Evolutionary conservation across 2,329 filamentous ascomycete genomes (phyloP).

Genomic region (Uncinocarpus reesii): DNA sequence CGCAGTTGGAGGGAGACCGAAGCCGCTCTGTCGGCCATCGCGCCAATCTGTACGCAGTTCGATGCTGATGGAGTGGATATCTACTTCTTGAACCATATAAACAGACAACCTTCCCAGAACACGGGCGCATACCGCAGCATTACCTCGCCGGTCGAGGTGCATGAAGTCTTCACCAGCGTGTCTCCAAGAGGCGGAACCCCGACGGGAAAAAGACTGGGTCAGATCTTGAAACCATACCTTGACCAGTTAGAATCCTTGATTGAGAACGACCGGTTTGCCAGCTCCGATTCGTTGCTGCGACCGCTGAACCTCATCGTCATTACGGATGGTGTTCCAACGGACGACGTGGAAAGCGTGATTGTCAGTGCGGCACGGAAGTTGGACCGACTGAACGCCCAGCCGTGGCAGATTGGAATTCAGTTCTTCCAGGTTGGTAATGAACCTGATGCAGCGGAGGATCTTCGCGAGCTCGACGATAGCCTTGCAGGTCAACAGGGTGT

Average conservation of each 20-base stretch:
- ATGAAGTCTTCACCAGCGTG: slow-evolving; percentile 59
- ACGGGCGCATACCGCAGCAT: slow-evolving; percentile 56
- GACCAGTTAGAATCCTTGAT: slow-evolving; percentile 39
- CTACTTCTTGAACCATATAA: slow-evolving; percentile 70
- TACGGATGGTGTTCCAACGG: slow-evolving; percentile 73
- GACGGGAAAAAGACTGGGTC: slow-evolving; percentile 59
- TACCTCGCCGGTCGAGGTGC: slow-evolving; percentile 47
- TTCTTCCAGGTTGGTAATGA: slow-evolving; percentile 92
- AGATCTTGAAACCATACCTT: slow-evolving; percentile 66
- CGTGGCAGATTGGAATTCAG: slow-evolving; percentile 81
- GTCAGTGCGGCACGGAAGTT: slow-evolving; percentile 58
- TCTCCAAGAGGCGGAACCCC: slow-evolving; percentile 58
- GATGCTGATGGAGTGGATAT: slow-evolving; percentile 82
- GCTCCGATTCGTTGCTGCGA: slow-evolving; percentile 44
- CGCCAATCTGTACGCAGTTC: slow-evolving; percentile 68
- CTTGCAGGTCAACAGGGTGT: slow-evolving; percentile 50
- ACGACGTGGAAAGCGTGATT: slow-evolving; percentile 66
- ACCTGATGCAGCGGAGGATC: slow-evolving; percentile 49
- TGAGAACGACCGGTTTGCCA: neutral
- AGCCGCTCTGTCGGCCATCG: slow-evolving; percentile 59
- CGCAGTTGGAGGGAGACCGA: slow-evolving; percentile 65
- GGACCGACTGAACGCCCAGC: slow-evolving; percentile 51
- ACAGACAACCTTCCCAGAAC: slow-evolving; percentile 31
- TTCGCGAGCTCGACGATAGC: slow-evolving; percentile 66
- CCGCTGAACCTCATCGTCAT: slow-evolving; percentile 87